phyloP scores from a whole-genome alignment of 2,329 filamentous ascomycete genomes.

The Talaromyces islandicus region DNA sequence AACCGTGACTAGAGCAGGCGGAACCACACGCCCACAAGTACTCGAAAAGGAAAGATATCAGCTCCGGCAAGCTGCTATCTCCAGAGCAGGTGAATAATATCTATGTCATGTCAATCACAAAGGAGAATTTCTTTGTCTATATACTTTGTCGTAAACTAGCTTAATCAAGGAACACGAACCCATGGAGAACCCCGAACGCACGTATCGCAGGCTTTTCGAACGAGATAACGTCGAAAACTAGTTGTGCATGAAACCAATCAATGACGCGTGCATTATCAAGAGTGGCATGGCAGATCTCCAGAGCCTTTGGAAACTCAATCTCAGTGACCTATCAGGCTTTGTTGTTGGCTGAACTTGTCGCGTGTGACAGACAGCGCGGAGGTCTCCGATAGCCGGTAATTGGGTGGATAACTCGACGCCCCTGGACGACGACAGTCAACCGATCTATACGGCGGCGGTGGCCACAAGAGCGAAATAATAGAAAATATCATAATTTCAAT shows the following conservation, averaged over 20 bases:
- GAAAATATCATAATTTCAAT: background rate
- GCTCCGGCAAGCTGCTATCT: background rate
- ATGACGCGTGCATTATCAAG: background rate
- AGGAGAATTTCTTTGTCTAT: background rate
- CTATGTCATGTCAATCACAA: background rate
- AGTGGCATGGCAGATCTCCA: background rate
- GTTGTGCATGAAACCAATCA: background rate
- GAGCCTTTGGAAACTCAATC: background rate
- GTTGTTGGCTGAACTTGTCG: background rate
- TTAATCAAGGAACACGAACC: background rate
- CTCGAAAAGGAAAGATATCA: background rate
- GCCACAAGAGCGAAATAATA: background rate
- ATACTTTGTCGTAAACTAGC: background rate
- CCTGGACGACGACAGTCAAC: background rate
- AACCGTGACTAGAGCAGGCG: background rate
- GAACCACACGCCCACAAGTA: background rate
- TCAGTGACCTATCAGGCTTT: background rate
- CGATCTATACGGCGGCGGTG: background rate
- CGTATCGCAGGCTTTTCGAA: background rate
- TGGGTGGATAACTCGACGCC: background rate
- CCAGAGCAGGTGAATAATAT: background rate
- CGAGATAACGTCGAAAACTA: background rate
- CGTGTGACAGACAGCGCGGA: background rate
- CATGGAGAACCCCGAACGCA: background rate
- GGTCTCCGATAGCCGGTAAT: background rate